Evolutionary conservation across 2,329 filamentous ascomycete species (phyloP).

Genomic region (Bipolaris cookei): DNA sequence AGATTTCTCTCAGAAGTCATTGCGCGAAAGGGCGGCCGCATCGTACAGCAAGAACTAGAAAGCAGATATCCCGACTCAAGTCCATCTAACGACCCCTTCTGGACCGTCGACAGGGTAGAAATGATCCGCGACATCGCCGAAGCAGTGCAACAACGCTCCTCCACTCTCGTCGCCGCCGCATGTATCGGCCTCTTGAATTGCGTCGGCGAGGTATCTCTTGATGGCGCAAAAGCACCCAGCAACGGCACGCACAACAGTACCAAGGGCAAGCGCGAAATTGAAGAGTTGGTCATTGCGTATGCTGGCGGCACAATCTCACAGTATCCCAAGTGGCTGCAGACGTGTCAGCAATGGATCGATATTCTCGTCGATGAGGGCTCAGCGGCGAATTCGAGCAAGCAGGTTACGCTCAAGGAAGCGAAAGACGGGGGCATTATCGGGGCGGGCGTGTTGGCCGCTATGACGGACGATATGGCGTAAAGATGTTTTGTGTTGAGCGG

Average conservation of each 20-base stretch:
- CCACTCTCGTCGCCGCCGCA: conserved; percentile 75
- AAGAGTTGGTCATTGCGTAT: conserved; percentile 77
- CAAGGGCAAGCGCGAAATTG: conserved; percentile 38
- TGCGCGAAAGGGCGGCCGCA: conserved; percentile 49
- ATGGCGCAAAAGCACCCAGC: conserved; percentile 22
- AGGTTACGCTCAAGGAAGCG: conserved; percentile 60
- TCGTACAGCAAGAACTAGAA: conserved; percentile 48
- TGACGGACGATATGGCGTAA: conserved; percentile 41
- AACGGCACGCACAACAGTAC: conserved; percentile 22
- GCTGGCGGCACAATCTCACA: conserved; percentile 82
- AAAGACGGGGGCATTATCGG: conserved; percentile 63
- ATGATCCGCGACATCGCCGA: conserved; percentile 71
- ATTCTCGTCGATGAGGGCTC: conserved; percentile 56
- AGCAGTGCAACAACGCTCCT: conserved; percentile 73
- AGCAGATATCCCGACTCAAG: conserved; percentile 62
- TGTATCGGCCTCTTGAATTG: conserved; percentile 72
- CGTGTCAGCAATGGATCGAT: conserved; percentile 73
- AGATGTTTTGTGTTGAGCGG: background rate
- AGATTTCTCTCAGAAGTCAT: conserved; percentile 75
- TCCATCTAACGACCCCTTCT: conserved; percentile 52
- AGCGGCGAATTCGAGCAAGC: conserved; percentile 46
- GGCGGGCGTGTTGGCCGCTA: conserved; percentile 61
- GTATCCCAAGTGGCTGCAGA: conserved; percentile 74
- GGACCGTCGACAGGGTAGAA: conserved; percentile 66
- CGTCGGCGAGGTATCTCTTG: conserved; percentile 67